Conservation (phyloP, 2,329 filamentous ascomycete species). For the Hymenoscyphus fructigenus region DNA sequence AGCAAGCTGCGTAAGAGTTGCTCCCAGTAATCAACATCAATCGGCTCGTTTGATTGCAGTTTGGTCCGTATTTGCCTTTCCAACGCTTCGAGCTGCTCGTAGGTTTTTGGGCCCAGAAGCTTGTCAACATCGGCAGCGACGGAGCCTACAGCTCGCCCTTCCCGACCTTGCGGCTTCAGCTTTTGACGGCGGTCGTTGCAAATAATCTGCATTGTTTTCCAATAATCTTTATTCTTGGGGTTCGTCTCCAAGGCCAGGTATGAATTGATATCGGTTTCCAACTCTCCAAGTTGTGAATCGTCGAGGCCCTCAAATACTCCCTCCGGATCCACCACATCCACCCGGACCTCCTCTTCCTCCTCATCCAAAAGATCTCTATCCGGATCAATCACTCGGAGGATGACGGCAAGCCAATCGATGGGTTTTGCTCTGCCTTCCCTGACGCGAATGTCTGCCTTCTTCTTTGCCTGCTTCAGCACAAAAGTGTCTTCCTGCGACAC, state of each 20-base stretch:
- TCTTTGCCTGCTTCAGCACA: conserved; percentile 94
- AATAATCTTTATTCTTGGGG: conserved; percentile 78
- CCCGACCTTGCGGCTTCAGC: conserved; percentile 53
- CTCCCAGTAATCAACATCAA: conserved; percentile 98
- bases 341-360: conserved; percentile 60
- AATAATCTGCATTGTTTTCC: conserved; percentile 85
- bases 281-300: conserved; percentile 65
- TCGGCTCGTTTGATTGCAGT: conserved; percentile 76
- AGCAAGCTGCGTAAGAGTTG: conserved; percentile 81
- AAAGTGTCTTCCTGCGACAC: conserved; percentile 95
- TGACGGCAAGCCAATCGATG: conserved; percentile 92
- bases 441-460: conserved; percentile 93
- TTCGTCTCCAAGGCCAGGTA: conserved; percentile 82
- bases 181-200: conserved; percentile 74
- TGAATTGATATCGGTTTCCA: conserved; percentile 78
- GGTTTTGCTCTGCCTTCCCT: conserved; percentile 87
- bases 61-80: conserved; percentile 87
- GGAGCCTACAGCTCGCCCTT: conserved; percentile 75
- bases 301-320: conserved; percentile 74
- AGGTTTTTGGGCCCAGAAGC: conserved; percentile 79
- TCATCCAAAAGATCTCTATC: conserved; percentile 79
- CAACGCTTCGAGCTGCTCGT: conserved; percentile 80
- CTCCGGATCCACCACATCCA: conserved; percentile 77
- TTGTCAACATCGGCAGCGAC: conserved; percentile 87
- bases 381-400: conserved; percentile 81